Evolutionary conservation across 352 stramenopile genomes (phyloP).

Genomic region (Phytophthora nicotianae): DNA sequence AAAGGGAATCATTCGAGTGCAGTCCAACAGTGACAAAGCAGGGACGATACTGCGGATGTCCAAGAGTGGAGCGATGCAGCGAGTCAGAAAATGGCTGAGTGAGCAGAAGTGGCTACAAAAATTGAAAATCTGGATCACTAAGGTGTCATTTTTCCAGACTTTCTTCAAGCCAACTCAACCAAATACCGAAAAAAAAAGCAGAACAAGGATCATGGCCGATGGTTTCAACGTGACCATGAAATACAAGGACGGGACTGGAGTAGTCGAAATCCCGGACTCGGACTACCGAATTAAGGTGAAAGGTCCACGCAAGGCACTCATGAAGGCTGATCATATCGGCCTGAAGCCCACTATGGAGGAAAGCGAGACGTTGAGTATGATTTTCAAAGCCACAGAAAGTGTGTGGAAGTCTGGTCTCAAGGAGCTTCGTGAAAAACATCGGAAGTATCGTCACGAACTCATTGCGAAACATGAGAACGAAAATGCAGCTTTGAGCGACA

Average conservation of each 20-base stretch:
- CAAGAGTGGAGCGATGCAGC: slow-evolving; percentile 1
- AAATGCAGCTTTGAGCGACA: slow-evolving; percentile 1
- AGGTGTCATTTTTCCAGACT: neutral
- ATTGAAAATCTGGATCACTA: neutral
- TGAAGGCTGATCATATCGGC: neutral
- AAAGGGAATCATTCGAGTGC: neutral
- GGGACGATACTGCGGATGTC: neutral
- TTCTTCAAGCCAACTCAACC: neutral
- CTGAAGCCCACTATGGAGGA: neutral
- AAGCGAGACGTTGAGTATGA: neutral
- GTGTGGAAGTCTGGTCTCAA: neutral
- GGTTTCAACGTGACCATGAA: neutral
- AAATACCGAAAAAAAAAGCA: neutral
- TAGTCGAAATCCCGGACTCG: neutral
- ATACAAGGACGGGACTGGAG: slow-evolving; percentile 4
- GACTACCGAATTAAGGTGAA: neutral
- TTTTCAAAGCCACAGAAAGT: neutral
- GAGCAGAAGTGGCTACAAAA: neutral
- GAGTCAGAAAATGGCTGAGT: neutral
- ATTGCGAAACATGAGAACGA: neutral
- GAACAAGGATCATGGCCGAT: neutral
- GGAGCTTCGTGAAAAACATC: neutral
- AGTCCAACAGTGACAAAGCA: neutral
- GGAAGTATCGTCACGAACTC: neutral
- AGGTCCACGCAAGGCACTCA: neutral